Base-by-base conservation (phyloP, 1,139 yeast genomes). In the Kodamaea sp. region DNA sequence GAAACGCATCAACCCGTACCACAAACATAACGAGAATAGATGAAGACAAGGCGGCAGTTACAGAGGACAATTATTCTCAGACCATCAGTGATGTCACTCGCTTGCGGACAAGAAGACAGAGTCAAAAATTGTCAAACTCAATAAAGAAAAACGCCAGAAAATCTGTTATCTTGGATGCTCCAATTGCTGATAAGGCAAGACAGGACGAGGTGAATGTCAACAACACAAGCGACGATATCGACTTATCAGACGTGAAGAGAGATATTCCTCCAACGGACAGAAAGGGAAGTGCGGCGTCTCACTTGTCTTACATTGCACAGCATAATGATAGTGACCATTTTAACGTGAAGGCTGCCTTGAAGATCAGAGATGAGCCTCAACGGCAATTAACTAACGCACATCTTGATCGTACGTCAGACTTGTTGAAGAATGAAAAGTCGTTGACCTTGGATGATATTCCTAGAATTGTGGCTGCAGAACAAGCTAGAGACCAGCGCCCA, bases 361-460 rank as follows among this genome's bases (percentile, higher is more conserved):
- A 59, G 24, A 75, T 75, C 15, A 61, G 70, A 36, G 80, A 73
- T 26, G 78, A 72, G 37, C 74, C 76, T 1, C 60, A 55, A 35
- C 48, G 65, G 15, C 57, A 57, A 32, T 32, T 51, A 4, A 56
- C 63, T n/a, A 56, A 53, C 37, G 59, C 56, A 25, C 65, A 64
- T 37, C 61, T 71, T 29, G 73, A 67, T 45, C 57, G 76, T 10
- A 82, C 90, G 0, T 80, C 89, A 1, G 86, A 81, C 46, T 63
- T 84, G 33, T 70, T 87, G 39, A 80, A 83, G 51, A 86, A 81
- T 53, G 95, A 90, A 48, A 86, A 86, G 48, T 83, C 95, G 1
- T 73, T 92, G 37, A 90, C 97, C 0, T 73, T 92, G 51, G 98
- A 92, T 59, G 99, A 92, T 61, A 92, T 92, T 48, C 96, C 97